Base-by-base conservation (phyloP, 2,329 filamentous ascomycete species). In the Arthrinium puccinioides region DNA sequence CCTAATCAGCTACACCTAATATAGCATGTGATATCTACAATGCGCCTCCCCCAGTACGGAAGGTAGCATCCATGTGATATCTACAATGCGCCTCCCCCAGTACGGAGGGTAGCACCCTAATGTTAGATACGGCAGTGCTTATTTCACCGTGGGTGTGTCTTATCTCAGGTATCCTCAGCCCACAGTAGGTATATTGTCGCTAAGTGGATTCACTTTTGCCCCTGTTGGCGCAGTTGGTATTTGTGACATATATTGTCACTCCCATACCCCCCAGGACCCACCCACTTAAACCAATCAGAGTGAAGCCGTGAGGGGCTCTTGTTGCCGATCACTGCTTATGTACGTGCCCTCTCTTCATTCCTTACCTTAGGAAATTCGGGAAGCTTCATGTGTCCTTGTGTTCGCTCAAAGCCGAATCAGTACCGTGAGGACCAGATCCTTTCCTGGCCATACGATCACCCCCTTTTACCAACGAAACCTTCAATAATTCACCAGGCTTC, bases 381-480 rank as follows among this genome's bases (percentile, higher is more conserved):
- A 35, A 35, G 32, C 32, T 35, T 24, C 32, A 24, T 35, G 32
- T 35, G 32, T 25, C 32, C 32, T 35, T 35, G 32, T 5, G 32
- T 35, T 35, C 32, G 32, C 32, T 35, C 32, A 35, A 35, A 35
- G 32, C 32, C 32, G 32, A 35, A 35, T 21, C 21, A 35, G 32
- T 35, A 35, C 32, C 21, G 32, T 35, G 21, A 35, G 32, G 32
- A 35, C 32, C 32, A 35, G 21, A 35, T 35, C 32, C 32, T 35
- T 35, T 35, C 32, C 32, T 35, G 32, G 32, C 32, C 32, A 35
- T 35, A 35, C 32, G 21, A 35, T 35, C 32, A 5, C 32, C 32
- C 32, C 19, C 32, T 35, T 35, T 35, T 35, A 35, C 32, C 32
- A 35, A 35, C 32, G 32, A 35, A 35, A 25, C 32, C 32, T 35